Evolutionary conservation across 371 early-diverging fungal genomes (phyloP).

Genomic region (Mucor plumbeus): DNA sequence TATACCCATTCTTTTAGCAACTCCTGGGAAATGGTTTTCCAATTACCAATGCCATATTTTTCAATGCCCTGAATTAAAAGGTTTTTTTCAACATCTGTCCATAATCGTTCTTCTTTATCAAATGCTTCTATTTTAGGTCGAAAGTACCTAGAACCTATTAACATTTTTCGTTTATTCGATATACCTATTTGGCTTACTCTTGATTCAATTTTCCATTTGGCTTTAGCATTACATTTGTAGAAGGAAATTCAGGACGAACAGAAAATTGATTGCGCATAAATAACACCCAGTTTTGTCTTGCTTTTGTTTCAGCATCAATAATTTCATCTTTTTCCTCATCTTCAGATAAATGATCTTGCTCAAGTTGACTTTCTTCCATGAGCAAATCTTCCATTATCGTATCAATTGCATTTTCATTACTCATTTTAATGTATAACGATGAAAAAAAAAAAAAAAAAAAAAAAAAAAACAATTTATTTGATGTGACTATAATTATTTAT

Average conservation of each 20-base stretch:
- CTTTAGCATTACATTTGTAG: slow-evolving; percentile 81
- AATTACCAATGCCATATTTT: slow-evolving; percentile 87
- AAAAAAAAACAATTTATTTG: slow-evolving; percentile 10
- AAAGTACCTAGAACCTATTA: slow-evolving; percentile 66
- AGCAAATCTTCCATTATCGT: not conserved
- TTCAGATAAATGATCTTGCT: not conserved
- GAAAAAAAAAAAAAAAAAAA: not conserved
- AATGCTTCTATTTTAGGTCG: slow-evolving; percentile 71
- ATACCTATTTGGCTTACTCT: slow-evolving; percentile 59
- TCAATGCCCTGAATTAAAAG: slow-evolving; percentile 83
- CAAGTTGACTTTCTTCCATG: not conserved
- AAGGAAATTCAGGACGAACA: slow-evolving; percentile 78
- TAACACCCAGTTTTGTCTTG: slow-evolving; percentile 81
- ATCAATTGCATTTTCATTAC: not conserved
- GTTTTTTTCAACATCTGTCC: slow-evolving; percentile 82
- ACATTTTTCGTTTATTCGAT: not conserved
- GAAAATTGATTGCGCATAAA: slow-evolving; percentile 84
- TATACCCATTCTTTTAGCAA: slow-evolving; percentile 84
- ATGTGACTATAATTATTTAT: not conserved
- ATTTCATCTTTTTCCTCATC: not conserved
- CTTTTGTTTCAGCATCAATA: slow-evolving; percentile 18
- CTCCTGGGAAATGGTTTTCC: slow-evolving; percentile 83
- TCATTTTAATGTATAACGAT: not conserved
- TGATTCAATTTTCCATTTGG: slow-evolving; percentile 86
- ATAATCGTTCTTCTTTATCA: slow-evolving; percentile 68